A percentile compares a stretch with the other conserved stretches of the same genome.
Evolutionary conservation across 2,329 filamentous ascomycete species (phyloP).

Genomic region (Botrytis byssoidea): DNA sequence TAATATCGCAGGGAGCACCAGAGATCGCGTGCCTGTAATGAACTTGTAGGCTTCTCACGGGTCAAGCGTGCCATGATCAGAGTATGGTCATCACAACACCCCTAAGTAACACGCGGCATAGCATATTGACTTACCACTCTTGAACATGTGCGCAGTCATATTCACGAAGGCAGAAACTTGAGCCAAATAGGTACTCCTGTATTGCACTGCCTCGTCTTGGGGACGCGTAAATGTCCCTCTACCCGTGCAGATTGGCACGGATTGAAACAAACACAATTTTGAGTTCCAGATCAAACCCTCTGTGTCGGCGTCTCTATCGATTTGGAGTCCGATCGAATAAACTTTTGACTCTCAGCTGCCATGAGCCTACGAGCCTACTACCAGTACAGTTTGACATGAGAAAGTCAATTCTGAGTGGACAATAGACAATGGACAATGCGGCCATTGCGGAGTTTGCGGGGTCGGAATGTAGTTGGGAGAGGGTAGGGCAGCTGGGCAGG

Average conservation of each 20-base stretch:
- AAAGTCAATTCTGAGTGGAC: neutral
- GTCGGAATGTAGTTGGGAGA: neutral
- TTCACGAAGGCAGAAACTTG: neutral
- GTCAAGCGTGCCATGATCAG: neutral
- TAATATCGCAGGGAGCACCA: neutral
- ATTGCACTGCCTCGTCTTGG: neutral
- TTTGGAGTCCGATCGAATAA: neutral
- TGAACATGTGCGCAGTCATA: neutral
- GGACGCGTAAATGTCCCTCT: neutral
- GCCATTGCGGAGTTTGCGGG: neutral
- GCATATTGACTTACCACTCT: neutral
- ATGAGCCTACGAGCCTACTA: neutral
- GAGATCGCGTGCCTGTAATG: neutral
- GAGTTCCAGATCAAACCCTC: neutral
- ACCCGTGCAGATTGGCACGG: neutral
- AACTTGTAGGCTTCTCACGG: neutral
- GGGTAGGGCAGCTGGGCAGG: neutral
- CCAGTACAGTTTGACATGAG: neutral
- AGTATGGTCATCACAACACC: neutral
- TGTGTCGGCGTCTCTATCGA: neutral
- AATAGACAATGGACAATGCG: neutral
- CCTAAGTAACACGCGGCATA: neutral
- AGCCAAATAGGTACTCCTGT: neutral
- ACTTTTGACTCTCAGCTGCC: neutral
- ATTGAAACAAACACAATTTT: neutral